Evolutionary conservation across 2,329 filamentous ascomycete species (phyloP), one percentile per base, ranked within the genome.

Genomic region (Aspergillus fijiensis): DNA sequence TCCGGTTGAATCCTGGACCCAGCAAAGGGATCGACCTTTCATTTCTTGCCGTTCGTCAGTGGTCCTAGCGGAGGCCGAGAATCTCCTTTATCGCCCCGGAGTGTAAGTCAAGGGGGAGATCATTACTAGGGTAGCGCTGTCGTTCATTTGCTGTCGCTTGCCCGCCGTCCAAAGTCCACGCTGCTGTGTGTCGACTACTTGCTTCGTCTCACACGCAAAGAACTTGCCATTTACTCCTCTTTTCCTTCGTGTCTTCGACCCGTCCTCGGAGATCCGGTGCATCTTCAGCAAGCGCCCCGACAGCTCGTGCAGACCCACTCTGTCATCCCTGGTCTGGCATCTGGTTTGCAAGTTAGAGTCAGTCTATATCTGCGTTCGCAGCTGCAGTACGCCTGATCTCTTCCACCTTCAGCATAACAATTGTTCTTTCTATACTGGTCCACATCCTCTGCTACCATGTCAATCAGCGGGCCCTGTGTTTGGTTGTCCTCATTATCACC

Each of bases 391-490:
- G 29, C 39, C 21, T 33, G 19, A 21, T 54, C 27, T 35, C 29
- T 25, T n/a, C 25, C 53, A 25, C 51, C 42, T 48, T 51, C n/a
- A 21, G 47, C 42, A 33, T 50, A 31, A 31, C 31, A 42, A 31
- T 35, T 48, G 21, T n/a, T 16, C 52, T 49, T 57, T 52, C 45
- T 51, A 48, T 61, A 65, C 52, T 27, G 55, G 39, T 45, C 35
- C 49, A 52, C 50, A 11, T 63, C 14, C 16, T 45, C 16, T 45
- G 39, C 56, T 70, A 74, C 61, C 69, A 74, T 74, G 68, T 74
- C 74, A 66, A 73, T 70, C 64, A 74, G 68, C 52, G 74, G 73
- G 51, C 74, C 72, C 65, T 74, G 72, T 65, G 69, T 72, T 56
- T 75, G 72, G 72, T 63, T 73, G 58, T 67, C 72, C 49, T 69